These are phyloP conservation scores for Ramularia collo-cygni DNA, from an alignment of 2,329 filamentous ascomycete genomes.

Conservation along the genomic window DNA sequence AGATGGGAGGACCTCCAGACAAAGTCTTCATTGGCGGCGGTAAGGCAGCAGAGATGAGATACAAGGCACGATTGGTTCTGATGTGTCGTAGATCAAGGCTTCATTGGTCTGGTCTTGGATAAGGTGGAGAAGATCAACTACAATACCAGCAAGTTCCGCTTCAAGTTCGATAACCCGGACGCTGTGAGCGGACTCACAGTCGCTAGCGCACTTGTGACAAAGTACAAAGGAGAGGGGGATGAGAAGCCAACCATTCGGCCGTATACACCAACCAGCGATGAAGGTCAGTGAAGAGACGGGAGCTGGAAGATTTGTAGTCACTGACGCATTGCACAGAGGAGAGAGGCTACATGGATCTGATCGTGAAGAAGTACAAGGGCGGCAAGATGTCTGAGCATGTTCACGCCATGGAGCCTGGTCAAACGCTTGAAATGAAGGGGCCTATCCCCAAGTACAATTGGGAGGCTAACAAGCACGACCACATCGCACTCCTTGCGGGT, in stretches of 20 bases:
- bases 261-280: constrained; percentile 87
- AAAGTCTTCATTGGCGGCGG: constrained; percentile 64
- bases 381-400: constrained; percentile 90
- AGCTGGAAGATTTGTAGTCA: not conserved
- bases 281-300: constrained; percentile 48
- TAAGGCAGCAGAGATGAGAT: not conserved
- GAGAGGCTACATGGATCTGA: constrained; percentile 74
- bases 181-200: constrained; percentile 75
- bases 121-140: constrained; percentile 76
- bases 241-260: constrained; percentile 84
- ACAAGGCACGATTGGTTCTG: not conserved
- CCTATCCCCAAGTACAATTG: constrained; percentile 91
- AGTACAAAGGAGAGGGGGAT: constrained; percentile 75
- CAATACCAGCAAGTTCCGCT: constrained; percentile 91
- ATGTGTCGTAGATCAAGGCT: constrained; percentile 64
- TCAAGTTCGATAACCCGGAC: constrained; percentile 77
- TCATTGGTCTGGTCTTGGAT: constrained; percentile 71
- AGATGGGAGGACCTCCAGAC: constrained; percentile 34
- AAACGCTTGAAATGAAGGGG: constrained; percentile 86
- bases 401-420: constrained; percentile 72
- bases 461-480: constrained; percentile 83
- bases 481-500: constrained; percentile 82
- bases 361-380: constrained; percentile 85
- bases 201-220: constrained; percentile 82
- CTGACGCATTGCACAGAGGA: constrained; percentile 46